A percentile compares a stretch with the other conserved stretches of the same genome.
phyloP scores from a whole-genome alignment of 2,329 filamentous ascomycete species.

The Arthrobotrys entomopaga region DNA sequence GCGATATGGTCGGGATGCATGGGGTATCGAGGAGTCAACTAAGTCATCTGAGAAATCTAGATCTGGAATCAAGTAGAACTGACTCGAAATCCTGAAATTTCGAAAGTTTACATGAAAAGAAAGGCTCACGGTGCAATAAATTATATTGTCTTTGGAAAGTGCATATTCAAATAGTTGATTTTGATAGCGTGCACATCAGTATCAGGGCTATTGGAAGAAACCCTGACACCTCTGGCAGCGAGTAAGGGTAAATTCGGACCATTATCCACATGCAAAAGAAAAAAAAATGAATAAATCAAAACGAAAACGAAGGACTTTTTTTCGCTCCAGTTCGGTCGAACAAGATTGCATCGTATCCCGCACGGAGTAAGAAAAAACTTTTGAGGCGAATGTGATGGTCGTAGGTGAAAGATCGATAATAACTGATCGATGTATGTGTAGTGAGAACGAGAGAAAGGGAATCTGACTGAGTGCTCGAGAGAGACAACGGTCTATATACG shows the following conservation, averaged over 20 bases:
- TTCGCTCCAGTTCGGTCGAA: slow-evolving; percentile 43
- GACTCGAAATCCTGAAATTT: not conserved
- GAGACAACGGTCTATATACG: slow-evolving; percentile 24
- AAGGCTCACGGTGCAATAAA: not conserved
- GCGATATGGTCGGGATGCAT: slow-evolving; percentile 8
- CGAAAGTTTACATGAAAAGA: no score
- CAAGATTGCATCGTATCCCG: slow-evolving; percentile 34
- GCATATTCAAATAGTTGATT: slow-evolving; percentile 7
- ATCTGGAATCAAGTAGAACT: not conserved
- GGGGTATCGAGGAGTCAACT: not conserved
- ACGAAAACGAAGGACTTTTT: slow-evolving; percentile 22
- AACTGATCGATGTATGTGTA: not conserved
- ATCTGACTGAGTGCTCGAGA: not conserved
- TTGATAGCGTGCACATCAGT: not conserved
- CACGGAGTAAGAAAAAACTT: slow-evolving; percentile 41
- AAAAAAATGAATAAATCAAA: slow-evolving; percentile 8
- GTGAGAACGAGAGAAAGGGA: not conserved
- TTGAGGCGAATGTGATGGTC: not conserved
- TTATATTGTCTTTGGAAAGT: slow-evolving; percentile 20
- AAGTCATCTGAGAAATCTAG: slow-evolving; percentile 5
- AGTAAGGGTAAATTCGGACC: not conserved
- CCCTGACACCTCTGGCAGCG: slow-evolving; percentile 15
- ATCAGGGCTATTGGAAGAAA: slow-evolving; percentile 12
- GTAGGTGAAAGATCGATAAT: slow-evolving; percentile 9
- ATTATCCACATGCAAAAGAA: slow-evolving; percentile 19